Percentiles rank a stretch among this genome's conserved stretches.
These are phyloP conservation scores for Lachnellula cervina DNA, from an alignment of 2,329 filamentous ascomycete genomes.

Conservation along the genomic window DNA sequence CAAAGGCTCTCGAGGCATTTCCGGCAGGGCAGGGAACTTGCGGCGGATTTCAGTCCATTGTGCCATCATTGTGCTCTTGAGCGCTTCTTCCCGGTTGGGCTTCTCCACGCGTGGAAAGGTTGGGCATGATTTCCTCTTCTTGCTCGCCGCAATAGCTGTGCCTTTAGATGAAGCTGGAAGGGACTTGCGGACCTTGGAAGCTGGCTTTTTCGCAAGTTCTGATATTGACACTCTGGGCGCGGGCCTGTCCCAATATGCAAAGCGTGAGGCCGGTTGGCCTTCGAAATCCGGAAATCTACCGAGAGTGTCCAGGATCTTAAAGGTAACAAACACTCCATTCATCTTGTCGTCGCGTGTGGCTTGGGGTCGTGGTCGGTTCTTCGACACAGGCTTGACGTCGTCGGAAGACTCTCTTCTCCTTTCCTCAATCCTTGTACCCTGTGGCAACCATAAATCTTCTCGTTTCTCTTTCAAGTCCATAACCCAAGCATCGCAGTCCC, in stretches of 20 bases:
- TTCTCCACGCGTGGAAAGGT: background rate
- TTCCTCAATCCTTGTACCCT: slow-evolving; percentile 15
- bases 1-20: background rate
- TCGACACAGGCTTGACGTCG: slow-evolving; percentile 5
- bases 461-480: slow-evolving; percentile 44
- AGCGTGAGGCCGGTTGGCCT: slow-evolving; percentile 16
- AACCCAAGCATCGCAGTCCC: slow-evolving; percentile 73
- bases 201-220: slow-evolving; percentile 1
- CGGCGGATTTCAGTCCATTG: background rate
- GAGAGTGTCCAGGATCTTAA: slow-evolving; percentile 28
- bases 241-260: slow-evolving; percentile 15
- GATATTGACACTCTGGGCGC: slow-evolving; percentile 1
- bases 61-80: background rate
- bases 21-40: background rate
- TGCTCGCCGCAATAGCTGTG: background rate
- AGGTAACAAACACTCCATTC: slow-evolving; percentile 27
- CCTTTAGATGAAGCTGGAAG: background rate
- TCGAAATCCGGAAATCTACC: slow-evolving; percentile 13
- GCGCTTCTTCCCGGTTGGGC: background rate
- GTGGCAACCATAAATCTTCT: slow-evolving; percentile 30
- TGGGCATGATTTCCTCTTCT: slow-evolving; percentile 11
- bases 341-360: slow-evolving; percentile 26
- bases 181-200: slow-evolving; percentile 6
- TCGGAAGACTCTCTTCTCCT: slow-evolving; percentile 13
- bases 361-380: slow-evolving; percentile 17